These are phyloP conservation scores for Lobosporangium transversale DNA, from an alignment of 192 early-diverging fungal species.

Conservation along the genomic window DNA sequence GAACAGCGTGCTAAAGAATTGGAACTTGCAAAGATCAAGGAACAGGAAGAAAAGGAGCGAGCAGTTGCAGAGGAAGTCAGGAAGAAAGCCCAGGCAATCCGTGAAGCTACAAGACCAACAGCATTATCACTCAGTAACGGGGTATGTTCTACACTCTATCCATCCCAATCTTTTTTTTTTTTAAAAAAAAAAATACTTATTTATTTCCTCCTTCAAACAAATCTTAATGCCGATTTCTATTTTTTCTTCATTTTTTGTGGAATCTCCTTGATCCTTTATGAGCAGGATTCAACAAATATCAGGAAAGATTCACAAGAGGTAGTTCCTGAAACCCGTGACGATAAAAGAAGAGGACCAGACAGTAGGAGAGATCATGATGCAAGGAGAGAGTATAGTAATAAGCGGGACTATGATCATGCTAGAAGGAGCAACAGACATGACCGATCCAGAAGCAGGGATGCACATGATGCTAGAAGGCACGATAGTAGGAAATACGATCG, in stretches of 20 bases:
- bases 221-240: no score
- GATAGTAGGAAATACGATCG: constrained; percentile 14
- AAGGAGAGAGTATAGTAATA: constrained; percentile 40
- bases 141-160: no score
- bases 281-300: no score
- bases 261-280: no score
- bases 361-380: constrained; percentile 18
- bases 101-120: constrained; percentile 21
- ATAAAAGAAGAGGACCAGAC: no score
- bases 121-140: constrained; percentile 14
- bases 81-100: constrained; percentile 34
- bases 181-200: no score
- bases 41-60: constrained; percentile 56
- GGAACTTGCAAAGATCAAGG: constrained; percentile 40
- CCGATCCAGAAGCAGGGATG: neutral
- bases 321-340: no score
- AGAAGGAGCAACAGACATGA: neutral
- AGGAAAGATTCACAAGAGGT: no score
- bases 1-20: constrained; percentile 51
- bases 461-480: constrained; percentile 25
- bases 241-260: no score
- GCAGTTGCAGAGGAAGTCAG: constrained; percentile 51
- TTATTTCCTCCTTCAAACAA: neutral
- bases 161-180: no score
- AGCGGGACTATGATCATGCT: constrained; percentile 11